Base-by-base conservation (phyloP, 225 moss, liverwort and hornwort species). In the Marchantia polymorpha region DNA sequence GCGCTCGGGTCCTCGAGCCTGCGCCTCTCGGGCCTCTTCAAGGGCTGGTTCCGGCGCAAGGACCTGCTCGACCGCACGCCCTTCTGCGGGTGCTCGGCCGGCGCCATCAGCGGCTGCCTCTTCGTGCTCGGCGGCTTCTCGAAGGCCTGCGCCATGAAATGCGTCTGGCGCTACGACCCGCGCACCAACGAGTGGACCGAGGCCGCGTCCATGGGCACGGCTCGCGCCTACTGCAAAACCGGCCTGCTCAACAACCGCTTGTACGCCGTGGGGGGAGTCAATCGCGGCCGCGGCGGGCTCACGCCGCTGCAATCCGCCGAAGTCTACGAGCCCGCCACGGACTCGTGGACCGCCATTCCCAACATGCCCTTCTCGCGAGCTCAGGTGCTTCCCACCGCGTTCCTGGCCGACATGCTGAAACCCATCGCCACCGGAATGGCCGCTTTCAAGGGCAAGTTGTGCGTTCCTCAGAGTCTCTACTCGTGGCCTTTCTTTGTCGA, bases 401-500 rank as follows among this genome's bases (percentile, higher is more conserved):
- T 90, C 77, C 81, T 97, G 46, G 97, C 94, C 20, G 94, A 97
- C 70, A 97, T 97, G 97, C 80, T 97, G 88, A 97, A 97, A 84
- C 97, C 97, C 49, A 97, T 97, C 79, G 97, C 97, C 14, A 97
- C 97, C 7, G 94, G 93, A 82, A 97, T 97, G 97, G 94, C 94
- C 54, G 85, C 92, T 48, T 97, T 87, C 50, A 91, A 92, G 73
- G 94, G 94, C 52, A 91, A 86, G 85, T 84, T 97, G 66, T 94
- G 93, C 56, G 97, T 94, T 12, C 97, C 94, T 7, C 94, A 97
- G 63, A 94, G 94, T 82, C 89, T 97, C 23, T 97, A 97, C 82
- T 94, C 94, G 13, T 94, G 97, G 97, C 97, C 97, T 12, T 97
- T 97, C 83, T 97, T 97, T 81, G 93, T 97, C 53, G 97, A 97